Evolutionary conservation across 2,329 filamentous ascomycete species (phyloP).

Genomic region (Diaporthe citriasiana): DNA sequence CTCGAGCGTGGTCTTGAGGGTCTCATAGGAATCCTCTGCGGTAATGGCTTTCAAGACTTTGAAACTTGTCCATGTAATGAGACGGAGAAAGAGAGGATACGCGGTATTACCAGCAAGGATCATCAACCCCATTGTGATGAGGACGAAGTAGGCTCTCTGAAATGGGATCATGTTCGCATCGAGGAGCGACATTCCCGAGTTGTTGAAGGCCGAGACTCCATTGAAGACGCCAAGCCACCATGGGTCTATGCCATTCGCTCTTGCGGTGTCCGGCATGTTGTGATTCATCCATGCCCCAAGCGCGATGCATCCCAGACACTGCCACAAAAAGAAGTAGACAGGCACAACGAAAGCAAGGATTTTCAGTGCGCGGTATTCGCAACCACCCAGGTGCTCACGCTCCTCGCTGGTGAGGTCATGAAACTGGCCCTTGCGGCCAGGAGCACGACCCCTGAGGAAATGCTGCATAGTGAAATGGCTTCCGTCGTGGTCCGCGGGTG

Average conservation of each 20-base stretch:
- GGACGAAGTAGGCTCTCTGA: conserved; percentile 64
- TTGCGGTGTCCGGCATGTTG: conserved; percentile 63
- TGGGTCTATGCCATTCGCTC: conserved; percentile 71
- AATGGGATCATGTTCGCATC: conserved; percentile 77
- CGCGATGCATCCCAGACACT: conserved; percentile 56
- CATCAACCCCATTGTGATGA: conserved; percentile 68
- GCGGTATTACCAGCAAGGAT: conserved; percentile 77
- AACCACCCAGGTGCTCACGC: conserved; percentile 64
- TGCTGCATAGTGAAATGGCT: conserved; percentile 48
- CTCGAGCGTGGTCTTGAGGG: conserved; percentile 64
- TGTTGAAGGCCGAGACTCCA: conserved; percentile 78
- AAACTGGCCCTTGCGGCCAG: conserved; percentile 63
- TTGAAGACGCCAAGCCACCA: conserved; percentile 80
- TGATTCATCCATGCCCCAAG: conserved; percentile 68
- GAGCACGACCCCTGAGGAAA: conserved; percentile 48
- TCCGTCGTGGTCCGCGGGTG: conserved; percentile 13
- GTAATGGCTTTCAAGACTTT: conserved; percentile 57
- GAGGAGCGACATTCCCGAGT: conserved; percentile 77
- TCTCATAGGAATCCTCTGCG: conserved; percentile 52
- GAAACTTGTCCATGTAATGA: conserved; percentile 69
- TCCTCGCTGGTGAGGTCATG: conserved; percentile 62
- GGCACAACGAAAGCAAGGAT: conserved; percentile 65
- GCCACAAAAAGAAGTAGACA: conserved; percentile 61
- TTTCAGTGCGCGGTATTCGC: conserved; percentile 65
- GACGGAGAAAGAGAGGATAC: conserved; percentile 74